Evolutionary conservation across 2,329 filamentous ascomycete species (phyloP).

Genomic region (Aspergillus sp.): DNA sequence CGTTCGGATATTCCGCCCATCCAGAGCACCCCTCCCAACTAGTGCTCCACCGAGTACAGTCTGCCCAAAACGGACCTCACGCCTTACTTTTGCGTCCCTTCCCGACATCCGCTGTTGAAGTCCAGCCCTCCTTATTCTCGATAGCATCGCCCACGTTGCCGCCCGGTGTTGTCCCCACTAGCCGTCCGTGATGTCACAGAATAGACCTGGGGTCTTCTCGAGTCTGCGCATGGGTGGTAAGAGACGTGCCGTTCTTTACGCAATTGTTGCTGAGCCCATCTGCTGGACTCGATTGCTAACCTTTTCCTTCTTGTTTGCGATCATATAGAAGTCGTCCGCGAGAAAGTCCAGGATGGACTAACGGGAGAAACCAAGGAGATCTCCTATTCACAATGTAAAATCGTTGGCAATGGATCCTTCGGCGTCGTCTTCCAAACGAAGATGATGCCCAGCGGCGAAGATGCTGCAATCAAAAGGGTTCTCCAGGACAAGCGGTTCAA

Average conservation of each 20-base stretch:
- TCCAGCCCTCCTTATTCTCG: constrained; percentile 44
- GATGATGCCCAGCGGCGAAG: constrained; percentile 94
- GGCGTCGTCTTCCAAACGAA: constrained; percentile 99
- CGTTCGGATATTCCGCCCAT: constrained; percentile 39
- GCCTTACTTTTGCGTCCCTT: constrained; percentile 39
- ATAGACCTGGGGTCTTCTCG: constrained; percentile 84
- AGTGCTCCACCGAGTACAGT: constrained; percentile 35
- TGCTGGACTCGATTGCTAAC: constrained; percentile 19
- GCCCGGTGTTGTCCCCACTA: constrained; percentile 23
- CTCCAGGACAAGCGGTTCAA: constrained; percentile 99
- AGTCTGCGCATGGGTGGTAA: constrained; percentile 96
- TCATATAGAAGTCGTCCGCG: constrained; percentile 83
- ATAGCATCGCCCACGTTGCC: constrained; percentile 34
- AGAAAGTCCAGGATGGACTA: constrained; percentile 97
- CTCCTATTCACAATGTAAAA: constrained; percentile 99
- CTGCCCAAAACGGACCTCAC: constrained; percentile 59
- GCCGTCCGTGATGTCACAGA: constrained; percentile 73
- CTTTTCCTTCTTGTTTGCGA: constrained; percentile 14
- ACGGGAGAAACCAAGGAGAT: constrained; percentile 96
- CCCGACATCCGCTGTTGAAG: constrained; percentile 50
- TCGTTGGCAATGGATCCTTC: constrained; percentile 98
- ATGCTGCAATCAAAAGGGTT: constrained; percentile 98
- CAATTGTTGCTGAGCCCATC: constrained; percentile 28
- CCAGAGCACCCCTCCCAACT: constrained; percentile 33
- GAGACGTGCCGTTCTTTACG: constrained; percentile 34